Conservation (phyloP, 2,329 filamentous ascomycete genomes). For the Diaporthe aspalathi region DNA sequence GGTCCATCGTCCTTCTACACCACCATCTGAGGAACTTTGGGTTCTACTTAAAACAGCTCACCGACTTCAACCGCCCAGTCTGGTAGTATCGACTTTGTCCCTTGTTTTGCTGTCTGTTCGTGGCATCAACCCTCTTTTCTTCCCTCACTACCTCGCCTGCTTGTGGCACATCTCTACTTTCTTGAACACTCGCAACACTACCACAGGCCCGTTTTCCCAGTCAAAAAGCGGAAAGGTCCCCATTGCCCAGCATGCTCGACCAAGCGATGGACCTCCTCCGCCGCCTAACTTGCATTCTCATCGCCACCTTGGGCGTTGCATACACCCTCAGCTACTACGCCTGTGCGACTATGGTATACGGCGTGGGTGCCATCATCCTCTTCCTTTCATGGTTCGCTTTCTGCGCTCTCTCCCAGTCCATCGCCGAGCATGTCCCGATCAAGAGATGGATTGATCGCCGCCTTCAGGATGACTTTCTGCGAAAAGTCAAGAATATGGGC, state of each 20-base stretch:
- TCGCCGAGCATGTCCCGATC: constrained; percentile 12
- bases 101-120: not conserved
- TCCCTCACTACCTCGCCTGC: not conserved
- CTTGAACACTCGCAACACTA: not conserved
- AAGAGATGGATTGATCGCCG: constrained; percentile 17
- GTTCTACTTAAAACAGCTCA: too few species aligned
- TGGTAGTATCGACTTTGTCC: not conserved
- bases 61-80: not conserved
- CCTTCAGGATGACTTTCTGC: constrained; percentile 2
- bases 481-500: constrained; percentile 17
- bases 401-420: constrained; percentile 17
- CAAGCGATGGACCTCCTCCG: not conserved
- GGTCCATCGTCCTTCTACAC: not conserved
- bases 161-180: not conserved
- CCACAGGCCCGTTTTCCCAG: not conserved
- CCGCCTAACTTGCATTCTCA: not conserved
- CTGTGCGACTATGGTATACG: not conserved
- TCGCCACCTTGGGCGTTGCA: not conserved
- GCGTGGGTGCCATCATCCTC: not conserved
- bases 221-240: not conserved
- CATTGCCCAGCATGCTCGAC: not conserved
- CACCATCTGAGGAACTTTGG: not conserved
- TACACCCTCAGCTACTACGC: constrained; percentile 3
- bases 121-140: not conserved
- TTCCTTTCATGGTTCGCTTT: constrained; percentile 26